Base-by-base conservation (phyloP, 305 asterid species). In the Fraxinus sp. region DNA sequence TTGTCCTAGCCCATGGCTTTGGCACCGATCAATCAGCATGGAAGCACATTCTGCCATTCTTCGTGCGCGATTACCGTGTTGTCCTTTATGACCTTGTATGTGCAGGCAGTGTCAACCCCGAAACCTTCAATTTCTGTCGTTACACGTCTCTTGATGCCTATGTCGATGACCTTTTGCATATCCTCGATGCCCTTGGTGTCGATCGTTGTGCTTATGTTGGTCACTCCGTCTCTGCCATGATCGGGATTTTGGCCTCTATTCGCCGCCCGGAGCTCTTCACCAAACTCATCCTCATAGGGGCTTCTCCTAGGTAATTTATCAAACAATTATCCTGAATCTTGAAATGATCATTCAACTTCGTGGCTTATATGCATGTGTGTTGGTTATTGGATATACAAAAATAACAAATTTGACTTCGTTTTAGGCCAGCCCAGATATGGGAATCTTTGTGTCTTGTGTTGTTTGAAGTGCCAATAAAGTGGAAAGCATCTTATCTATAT, bases 61-160 rank as follows among this genome's bases (percentile, higher is more conserved):
- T 89, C 81, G 43, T 87, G 24, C 84, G 89, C 7, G 89, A 89
- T 24, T 85, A 86, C 43, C 80, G 84, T 6, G 87, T 90, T 6
- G 66, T 90, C 8, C 80, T 88, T 22, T 90, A 84, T 18, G 93
- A 88, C 80, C 87, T 88, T 41, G 91, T 86, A 11, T 88, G 90
- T 30, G 93, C 93, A 3, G 93, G 91, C 77, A 90, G 91, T 26
- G 91, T 88, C 22, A 90, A 89, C 66, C 93, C 90, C 1, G 93
- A 90, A 37, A 83, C 75, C 86, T 90, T 90, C 73, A 90, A 88
- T 85, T 90, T 88, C 72, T 68, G 70, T 8, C 89, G 92, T 11
- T 89, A 89, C 83, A 85, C 91, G 0, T 81, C 90, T 11, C 87
- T 89, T 0, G 90, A 89, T 66, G 89, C 91, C 77, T 89, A 83